Conservation (phyloP, 805 yeast genomes). For the Candida golubevii region DNA sequence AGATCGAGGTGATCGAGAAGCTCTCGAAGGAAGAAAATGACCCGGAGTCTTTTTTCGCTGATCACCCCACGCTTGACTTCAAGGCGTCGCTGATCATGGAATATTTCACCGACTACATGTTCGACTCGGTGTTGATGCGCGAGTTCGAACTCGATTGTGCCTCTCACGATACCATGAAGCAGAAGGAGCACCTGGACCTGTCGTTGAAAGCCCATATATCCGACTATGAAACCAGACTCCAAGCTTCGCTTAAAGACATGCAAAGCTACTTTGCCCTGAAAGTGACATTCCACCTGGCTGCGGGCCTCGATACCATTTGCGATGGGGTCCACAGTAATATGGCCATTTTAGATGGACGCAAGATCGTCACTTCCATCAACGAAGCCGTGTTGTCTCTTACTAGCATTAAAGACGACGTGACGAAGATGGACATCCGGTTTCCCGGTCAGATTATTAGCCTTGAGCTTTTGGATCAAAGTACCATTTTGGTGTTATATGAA, state of each 20-base stretch:
- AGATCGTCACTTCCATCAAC: slow-evolving; percentile 5
- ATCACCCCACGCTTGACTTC: slow-evolving; percentile 14
- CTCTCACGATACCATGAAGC: slow-evolving; percentile 7
- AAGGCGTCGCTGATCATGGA: slow-evolving; percentile 14
- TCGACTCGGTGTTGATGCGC: slow-evolving; percentile 10
- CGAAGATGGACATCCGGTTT: not conserved
- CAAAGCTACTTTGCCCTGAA: slow-evolving; percentile 23
- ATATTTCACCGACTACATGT: slow-evolving; percentile 11
- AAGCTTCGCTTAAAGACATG: slow-evolving; percentile 22
- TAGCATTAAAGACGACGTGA: not conserved
- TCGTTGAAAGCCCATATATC: not conserved
- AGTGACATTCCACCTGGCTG: slow-evolving; percentile 13
- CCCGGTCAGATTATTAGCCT: slow-evolving; percentile 6
- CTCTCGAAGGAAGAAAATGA: slow-evolving; percentile 36
- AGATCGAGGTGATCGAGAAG: slow-evolving; percentile 32
- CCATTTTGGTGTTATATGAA: slow-evolving; percentile 8
- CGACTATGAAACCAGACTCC: slow-evolving; percentile 4
- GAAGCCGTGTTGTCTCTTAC: slow-evolving; percentile 2
- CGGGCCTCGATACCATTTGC: slow-evolving; percentile 9
- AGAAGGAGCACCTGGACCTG: not conserved
- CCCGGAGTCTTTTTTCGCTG: slow-evolving; percentile 12
- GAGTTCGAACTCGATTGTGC: slow-evolving; percentile 4
- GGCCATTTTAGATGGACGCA: not conserved
- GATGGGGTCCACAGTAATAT: slow-evolving; percentile 3
- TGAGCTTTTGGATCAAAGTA: slow-evolving; percentile 5